These are phyloP conservation scores for Anastatica hierochuntica DNA, from an alignment of 345 rosid species.

Conservation along the genomic window DNA sequence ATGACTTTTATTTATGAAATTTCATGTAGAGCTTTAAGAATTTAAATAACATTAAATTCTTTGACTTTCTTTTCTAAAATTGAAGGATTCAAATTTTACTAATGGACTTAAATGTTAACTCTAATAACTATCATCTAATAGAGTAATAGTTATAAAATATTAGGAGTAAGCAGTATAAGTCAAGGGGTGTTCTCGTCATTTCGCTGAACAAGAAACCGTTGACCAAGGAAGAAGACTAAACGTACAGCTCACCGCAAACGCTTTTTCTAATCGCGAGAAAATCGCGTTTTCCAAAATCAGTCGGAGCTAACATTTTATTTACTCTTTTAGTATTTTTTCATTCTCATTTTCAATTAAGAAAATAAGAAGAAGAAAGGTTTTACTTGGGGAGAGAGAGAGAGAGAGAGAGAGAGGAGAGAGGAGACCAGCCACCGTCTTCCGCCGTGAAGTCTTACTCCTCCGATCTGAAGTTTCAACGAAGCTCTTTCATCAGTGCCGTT, in stretches of 20 bases:
- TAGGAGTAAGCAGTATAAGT: too few relatives aligned
- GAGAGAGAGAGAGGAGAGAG: conserved; percentile 2
- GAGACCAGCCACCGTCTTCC: conserved; percentile 4
- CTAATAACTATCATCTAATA: too few relatives aligned
- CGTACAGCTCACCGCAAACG: too few relatives aligned
- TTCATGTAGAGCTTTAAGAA: conserved; percentile 58
- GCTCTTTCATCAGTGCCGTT: conserved; percentile 1
- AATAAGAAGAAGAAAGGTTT: conserved; percentile 2
- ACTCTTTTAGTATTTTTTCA: not conserved
- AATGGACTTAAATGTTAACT: too few relatives aligned
- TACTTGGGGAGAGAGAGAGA: conserved; percentile 2
- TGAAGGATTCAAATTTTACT: conserved; percentile 3
- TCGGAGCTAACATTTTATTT: too few relatives aligned
- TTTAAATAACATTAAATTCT: conserved; percentile 42
- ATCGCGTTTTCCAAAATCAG: too few relatives aligned
- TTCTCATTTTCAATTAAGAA: not conserved
- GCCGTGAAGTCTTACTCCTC: conserved; percentile 17
- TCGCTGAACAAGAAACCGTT: too few relatives aligned
- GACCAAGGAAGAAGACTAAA: too few relatives aligned
- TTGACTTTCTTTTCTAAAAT: conserved; percentile 47
- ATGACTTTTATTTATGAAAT: conserved; percentile 56
- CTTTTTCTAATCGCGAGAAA: too few relatives aligned
- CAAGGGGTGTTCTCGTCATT: too few relatives aligned
- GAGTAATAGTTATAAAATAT: too few relatives aligned
- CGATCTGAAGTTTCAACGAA: conserved; percentile 16